phyloP scores from a whole-genome alignment of 352 stramenopile species.

The Pseudoperonospora humuli region DNA sequence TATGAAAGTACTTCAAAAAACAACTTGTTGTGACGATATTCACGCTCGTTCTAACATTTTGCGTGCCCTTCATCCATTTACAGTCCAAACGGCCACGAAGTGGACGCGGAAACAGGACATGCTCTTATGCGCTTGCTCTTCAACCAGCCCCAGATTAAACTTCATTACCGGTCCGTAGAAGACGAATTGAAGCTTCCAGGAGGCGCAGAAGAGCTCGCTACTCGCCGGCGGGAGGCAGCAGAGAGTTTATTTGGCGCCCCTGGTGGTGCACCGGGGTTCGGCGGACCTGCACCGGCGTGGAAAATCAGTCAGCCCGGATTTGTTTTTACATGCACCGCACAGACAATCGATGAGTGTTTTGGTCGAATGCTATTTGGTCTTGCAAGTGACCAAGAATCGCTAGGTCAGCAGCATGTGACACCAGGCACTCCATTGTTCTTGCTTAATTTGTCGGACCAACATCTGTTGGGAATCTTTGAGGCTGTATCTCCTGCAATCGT shows the following conservation, averaged over 20 bases:
- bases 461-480: constrained; percentile 82
- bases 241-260: constrained; percentile 50
- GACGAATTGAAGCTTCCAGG: constrained; percentile 68
- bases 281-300: constrained; percentile 28
- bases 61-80: constrained; percentile 2
- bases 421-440: constrained; percentile 79
- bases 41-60: constrained; percentile 2
- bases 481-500: constrained; percentile 57
- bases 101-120: constrained; percentile 62
- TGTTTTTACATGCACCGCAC: constrained; percentile 69
- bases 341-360: constrained; percentile 85
- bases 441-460: constrained; percentile 79
- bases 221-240: constrained; percentile 56
- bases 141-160: constrained; percentile 72
- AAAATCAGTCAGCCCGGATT: constrained; percentile 57
- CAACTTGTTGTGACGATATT: not conserved
- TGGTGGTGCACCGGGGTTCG: constrained; percentile 18
- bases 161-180: constrained; percentile 80
- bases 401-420: constrained; percentile 53
- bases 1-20: constrained; percentile 17
- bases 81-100: constrained; percentile 60
- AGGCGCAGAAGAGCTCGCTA: constrained; percentile 66
- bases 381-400: constrained; percentile 54
- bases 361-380: constrained; percentile 81
- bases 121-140: constrained; percentile 69